These are phyloP conservation scores for Syzygium malaccense DNA, from an alignment of 441 rosid species.

Conservation along the genomic window DNA sequence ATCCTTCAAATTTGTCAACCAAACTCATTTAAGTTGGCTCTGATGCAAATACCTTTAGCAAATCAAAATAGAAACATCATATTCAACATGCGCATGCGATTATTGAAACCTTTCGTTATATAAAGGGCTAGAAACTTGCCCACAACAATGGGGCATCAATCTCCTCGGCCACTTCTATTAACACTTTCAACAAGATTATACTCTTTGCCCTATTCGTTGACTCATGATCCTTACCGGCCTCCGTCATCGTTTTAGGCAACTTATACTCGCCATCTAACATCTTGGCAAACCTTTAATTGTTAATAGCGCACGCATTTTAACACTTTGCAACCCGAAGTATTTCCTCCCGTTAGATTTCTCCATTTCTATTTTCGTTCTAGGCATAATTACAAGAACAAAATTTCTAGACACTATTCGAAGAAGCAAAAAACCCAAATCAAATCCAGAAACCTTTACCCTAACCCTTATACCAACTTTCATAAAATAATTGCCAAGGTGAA, in stretches of 20 bases:
- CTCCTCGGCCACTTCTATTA: background rate
- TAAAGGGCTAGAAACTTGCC: background rate
- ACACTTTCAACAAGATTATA: background rate
- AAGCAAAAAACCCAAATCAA: background rate
- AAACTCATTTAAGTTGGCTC: background rate
- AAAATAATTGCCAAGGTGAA: background rate
- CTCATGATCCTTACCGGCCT: background rate
- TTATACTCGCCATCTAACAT: background rate
- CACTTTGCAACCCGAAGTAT: background rate
- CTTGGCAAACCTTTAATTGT: background rate
- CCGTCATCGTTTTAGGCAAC: background rate
- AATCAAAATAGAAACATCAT: background rate
- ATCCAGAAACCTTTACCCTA: background rate
- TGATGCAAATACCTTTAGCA: background rate
- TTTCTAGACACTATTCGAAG: background rate
- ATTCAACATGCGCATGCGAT: background rate
- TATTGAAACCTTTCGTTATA: background rate
- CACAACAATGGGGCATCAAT: background rate
- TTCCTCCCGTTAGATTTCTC: background rate
- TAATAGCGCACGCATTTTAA: background rate
- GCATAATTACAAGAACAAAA: background rate
- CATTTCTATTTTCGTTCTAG: background rate
- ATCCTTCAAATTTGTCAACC: background rate
- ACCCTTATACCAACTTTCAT: background rate
- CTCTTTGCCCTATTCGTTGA: background rate